These are phyloP conservation scores for Salix viminalis DNA, from an alignment of 345 rosid genomes.

Conservation along the genomic window DNA sequence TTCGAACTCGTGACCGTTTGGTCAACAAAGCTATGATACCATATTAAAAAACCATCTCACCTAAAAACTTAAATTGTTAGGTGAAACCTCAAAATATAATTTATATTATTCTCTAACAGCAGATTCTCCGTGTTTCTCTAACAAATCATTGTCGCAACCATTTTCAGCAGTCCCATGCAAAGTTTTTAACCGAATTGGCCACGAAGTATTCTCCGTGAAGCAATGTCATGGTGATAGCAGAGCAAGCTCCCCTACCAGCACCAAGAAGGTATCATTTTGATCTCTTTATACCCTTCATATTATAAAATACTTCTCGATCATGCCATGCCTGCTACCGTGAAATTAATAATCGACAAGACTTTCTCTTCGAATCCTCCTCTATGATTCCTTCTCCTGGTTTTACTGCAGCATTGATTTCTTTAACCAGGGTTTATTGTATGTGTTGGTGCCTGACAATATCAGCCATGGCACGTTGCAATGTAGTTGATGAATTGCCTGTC, in stretches of 20 bases:
- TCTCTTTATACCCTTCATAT: conserved; percentile 14
- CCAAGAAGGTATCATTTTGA: conserved; percentile 24
- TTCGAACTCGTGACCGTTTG: too few relatives aligned
- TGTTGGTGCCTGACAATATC: conserved; percentile 11
- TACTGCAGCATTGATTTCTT: conserved; percentile 10
- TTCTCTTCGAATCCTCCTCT: too few relatives aligned
- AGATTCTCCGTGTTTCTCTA: conserved; percentile 14
- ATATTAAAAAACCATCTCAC: too few relatives aligned
- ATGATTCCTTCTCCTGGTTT: background rate
- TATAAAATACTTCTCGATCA: background rate
- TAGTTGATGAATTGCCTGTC: conserved; percentile 12
- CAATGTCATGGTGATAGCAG: conserved; percentile 12
- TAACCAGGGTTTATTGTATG: background rate
- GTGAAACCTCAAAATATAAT: too few relatives aligned
- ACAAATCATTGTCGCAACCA: conserved; percentile 8
- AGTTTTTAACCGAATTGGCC: conserved; percentile 14
- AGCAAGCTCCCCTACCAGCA: conserved; percentile 20
- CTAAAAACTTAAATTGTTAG: too few relatives aligned
- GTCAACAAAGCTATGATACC: too few relatives aligned
- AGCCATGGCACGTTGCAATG: conserved; percentile 19
- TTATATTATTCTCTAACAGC: background rate
- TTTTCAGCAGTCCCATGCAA: conserved; percentile 9
- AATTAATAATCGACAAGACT: conserved; percentile 14
- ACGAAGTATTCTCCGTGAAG: conserved; percentile 20
- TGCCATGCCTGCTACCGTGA: conserved; percentile 19